Percentiles rank a stretch among this genome's conserved stretches.
phyloP scores from a whole-genome alignment of 257 asterid species.

The Solanum medicagineum region DNA sequence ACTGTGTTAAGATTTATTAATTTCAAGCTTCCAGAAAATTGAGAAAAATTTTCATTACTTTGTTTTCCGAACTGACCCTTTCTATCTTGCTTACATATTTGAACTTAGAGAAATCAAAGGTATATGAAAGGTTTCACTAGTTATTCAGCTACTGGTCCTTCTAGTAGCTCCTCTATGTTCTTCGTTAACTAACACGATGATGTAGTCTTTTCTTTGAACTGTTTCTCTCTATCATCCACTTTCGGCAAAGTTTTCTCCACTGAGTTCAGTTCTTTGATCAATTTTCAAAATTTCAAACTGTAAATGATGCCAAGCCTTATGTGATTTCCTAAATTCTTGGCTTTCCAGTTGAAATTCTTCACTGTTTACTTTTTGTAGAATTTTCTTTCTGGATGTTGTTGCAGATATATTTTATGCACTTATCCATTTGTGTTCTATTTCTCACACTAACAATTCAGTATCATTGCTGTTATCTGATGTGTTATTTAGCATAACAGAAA shows the following conservation, averaged over 20 bases:
- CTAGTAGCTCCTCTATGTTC: not conserved
- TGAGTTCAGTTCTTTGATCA: not conserved
- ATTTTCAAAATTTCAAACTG: not conserved
- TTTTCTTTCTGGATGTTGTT: not conserved
- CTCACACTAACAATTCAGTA: not conserved
- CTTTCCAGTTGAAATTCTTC: not conserved
- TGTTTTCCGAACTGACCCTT: not conserved
- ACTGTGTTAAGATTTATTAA: not conserved
- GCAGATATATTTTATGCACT: not conserved
- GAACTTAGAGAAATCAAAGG: not conserved
- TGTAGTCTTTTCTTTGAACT: not conserved
- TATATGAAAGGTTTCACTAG: not conserved
- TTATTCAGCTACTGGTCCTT: not conserved
- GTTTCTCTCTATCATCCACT: not conserved
- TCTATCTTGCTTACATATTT: not conserved
- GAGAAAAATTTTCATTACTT: not conserved
- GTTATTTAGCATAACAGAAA: conserved; percentile 2
- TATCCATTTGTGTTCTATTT: not conserved
- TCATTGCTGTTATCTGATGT: not conserved
- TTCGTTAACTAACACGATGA: not conserved
- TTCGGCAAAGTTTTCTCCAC: not conserved
- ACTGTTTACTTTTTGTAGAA: not conserved
- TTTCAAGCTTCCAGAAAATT: not conserved
- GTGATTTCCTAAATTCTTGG: not conserved
- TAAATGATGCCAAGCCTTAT: not conserved